Base-by-base conservation (phyloP, 148 eudicot genomes). In the Spergularia bocconei region DNA sequence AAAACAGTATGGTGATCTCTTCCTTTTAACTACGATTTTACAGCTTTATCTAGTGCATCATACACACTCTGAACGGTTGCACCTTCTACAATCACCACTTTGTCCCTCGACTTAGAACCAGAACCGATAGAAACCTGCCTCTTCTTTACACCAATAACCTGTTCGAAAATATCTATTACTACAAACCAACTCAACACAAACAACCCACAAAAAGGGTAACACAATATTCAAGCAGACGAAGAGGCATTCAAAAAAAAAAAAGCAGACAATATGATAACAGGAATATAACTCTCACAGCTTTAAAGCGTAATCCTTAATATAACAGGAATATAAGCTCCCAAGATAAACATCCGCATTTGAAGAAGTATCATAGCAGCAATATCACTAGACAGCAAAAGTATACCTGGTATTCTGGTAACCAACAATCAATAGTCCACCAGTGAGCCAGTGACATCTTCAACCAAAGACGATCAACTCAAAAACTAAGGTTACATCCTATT, bases 71-170 rank as follows among this genome's bases (percentile, higher is more conserved):
- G 91, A 52, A 87, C 73, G 50, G 90, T 81, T 51, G 81, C 87
- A 58, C 83, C 96, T 78, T 94, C 92, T 38, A 94, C 93, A 58
- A 91, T 82, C 64, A 94, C 89, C 79, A 91, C 84, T 82, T 90
- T 94, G 86, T 90, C 98, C 84, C 97, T 90, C 70, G 98, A 94
- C 87, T 94, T 91, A 2, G 96, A 94, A 58, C 97, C 97, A 16
- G 93, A 83, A 68, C 95, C 87, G 52, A 93, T 75, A 11, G 97
- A 91, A 47, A 88, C 88, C 76, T 93, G 98, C 80, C 98, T 87
- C 81, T 76, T 90, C 73, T 91, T 93, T 39, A 93, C 98, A 79
- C 98, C 97, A 47, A 94, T 33, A 51, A 94, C 96, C 98, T 94
- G 86, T 59, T 67, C 14, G 21, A 68, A 64, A 53, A 48, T 54